Conservation (phyloP, 345 rosid species). For the Salix brachista region DNA sequence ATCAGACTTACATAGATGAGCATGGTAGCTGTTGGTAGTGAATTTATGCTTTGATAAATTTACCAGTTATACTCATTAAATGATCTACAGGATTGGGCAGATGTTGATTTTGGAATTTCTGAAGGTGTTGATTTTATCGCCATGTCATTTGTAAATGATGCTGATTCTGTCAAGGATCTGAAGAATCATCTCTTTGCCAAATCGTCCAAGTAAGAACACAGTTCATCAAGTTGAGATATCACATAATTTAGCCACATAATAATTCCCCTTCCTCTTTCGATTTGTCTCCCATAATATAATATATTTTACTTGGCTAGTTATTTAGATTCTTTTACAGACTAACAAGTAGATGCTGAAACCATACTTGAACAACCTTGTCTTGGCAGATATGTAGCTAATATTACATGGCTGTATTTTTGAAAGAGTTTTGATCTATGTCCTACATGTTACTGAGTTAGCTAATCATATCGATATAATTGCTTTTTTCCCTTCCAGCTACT, state of each 20-base stretch:
- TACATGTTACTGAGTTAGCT: neutral
- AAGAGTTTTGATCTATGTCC: neutral
- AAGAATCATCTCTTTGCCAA: constrained; percentile 47
- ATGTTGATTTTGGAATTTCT: constrained; percentile 53
- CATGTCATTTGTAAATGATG: constrained; percentile 58
- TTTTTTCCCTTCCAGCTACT: neutral
- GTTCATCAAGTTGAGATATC: neutral
- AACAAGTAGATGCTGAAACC: neutral
- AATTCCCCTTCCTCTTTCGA: neutral
- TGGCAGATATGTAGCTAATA: neutral
- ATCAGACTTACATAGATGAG: neutral
- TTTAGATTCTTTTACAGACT: neutral
- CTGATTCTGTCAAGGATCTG: constrained; percentile 46
- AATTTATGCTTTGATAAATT: neutral
- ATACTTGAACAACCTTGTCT: neutral
- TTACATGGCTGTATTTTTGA: neutral
- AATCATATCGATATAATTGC: neutral
- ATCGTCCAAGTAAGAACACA: constrained; percentile 46
- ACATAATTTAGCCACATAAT: neutral
- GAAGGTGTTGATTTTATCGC: constrained; percentile 66
- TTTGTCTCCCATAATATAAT: neutral
- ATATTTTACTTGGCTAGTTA: neutral
- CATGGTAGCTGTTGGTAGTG: neutral
- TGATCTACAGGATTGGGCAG: constrained; percentile 59
- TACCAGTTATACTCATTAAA: neutral